Percentiles rank a stretch among this genome's conserved stretches.
Conservation (phyloP, 495 filamentous ascomycete species). For the Penicillium parvum region DNA sequence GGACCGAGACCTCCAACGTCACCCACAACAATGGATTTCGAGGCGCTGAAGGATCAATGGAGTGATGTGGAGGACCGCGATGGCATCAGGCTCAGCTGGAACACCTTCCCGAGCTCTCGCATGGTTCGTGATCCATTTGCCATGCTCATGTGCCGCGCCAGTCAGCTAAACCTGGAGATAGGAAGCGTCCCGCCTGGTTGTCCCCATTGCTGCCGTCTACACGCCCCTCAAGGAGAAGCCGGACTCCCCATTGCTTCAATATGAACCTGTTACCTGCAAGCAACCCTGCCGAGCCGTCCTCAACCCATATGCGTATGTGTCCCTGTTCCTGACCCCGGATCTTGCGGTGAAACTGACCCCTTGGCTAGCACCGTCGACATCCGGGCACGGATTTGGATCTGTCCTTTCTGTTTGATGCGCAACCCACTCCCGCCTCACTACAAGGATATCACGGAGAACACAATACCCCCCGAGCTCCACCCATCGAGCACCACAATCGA, state of each 20-base stretch:
- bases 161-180: slow-evolving; percentile 36
- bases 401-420: slow-evolving; percentile 94
- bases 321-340: slow-evolving; percentile 3
- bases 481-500: slow-evolving; percentile 94
- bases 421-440: slow-evolving; percentile 96
- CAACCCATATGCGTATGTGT: slow-evolving; percentile 86
- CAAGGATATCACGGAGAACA: slow-evolving; percentile 94
- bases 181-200: slow-evolving; percentile 96
- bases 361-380: slow-evolving; percentile 81
- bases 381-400: slow-evolving; percentile 94
- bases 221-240: slow-evolving; percentile 95
- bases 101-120: slow-evolving; percentile 96
- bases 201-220: slow-evolving; percentile 94
- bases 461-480: slow-evolving; percentile 93
- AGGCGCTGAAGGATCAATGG: slow-evolving; percentile 93
- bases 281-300: slow-evolving; percentile 91
- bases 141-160: slow-evolving; percentile 12
- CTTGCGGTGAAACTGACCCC: slow-evolving; percentile 19
- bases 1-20: slow-evolving; percentile 25
- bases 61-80: slow-evolving; percentile 94
- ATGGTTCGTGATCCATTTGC: slow-evolving; percentile 58
- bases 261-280: slow-evolving; percentile 98
- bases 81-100: slow-evolving; percentile 97
- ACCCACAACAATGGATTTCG: slow-evolving; percentile 62
- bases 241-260: slow-evolving; percentile 84